Base-by-base conservation (phyloP, 345 rosid species). In the Acer yangbiense region DNA sequence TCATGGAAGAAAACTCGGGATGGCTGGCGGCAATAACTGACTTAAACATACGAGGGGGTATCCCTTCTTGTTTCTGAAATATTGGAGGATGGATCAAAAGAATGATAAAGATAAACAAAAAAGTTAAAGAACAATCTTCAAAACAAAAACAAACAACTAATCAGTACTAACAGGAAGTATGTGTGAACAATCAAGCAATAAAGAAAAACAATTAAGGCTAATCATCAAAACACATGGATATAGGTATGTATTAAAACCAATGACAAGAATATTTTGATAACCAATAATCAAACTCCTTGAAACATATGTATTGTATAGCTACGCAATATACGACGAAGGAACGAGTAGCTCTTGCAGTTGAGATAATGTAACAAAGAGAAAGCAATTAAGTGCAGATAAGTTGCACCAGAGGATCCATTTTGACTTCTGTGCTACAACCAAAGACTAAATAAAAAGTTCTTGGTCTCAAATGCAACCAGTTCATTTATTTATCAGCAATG, bases 31-130 rank as follows among this genome's bases (percentile, higher is more conserved):
- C 98, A 86, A 97, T 90, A 63, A 97, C 92, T 17, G 95, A 81
- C 83, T 97, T 94, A 88, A 97, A 94, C 99, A 93, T 97, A 12
- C 92, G 98, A 81, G 98, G 99, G 27, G 91, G 93, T 83, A 94
- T 87, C 58, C 99, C 99, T 86, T 92, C 94, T 81, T 94, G 99
- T 84, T 87, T 89, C 98, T 91, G 74, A 74, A 71, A 77, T 80
- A 81, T 80, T 69, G 58, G 43, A 65, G 69, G 71, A 35, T 21
- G 27, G 52, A n/a, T 16, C 39, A 64, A 46, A 21, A 27, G 9
- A 52, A 70, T 57, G 17, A 13, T 70, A 52, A 70, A 75, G 35
- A 55, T 2, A 69, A 68, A 68, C 16, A n/a, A 55, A 25, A 25
- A 23, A 17, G n/a, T 16, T 54, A 35, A n/a, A 44, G 1, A 55